Conservation (phyloP, 257 asterid species). For the Ajuga chamaepitys region DNA sequence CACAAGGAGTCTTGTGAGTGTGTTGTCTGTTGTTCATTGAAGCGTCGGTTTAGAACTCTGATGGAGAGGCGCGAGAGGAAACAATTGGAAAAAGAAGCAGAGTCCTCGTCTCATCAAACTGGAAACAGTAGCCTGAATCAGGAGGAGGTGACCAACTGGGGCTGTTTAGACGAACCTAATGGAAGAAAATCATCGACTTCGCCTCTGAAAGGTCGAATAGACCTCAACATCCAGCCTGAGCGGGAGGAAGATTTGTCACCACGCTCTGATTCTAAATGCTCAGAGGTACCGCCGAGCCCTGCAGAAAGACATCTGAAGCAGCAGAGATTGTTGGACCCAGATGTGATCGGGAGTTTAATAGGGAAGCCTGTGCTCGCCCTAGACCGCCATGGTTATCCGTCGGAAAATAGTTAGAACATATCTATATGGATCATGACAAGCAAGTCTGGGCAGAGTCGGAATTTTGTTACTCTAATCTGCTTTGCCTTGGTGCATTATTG, state of each 20-base stretch:
- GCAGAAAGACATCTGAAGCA: slow-evolving; percentile 29
- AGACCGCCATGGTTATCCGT: slow-evolving; percentile 11
- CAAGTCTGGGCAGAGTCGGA: slow-evolving; percentile 15
- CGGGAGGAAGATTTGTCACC: slow-evolving; percentile 65
- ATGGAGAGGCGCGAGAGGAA: slow-evolving; percentile 57
- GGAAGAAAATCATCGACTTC: slow-evolving; percentile 23
- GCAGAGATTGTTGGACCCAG: slow-evolving; percentile 16
- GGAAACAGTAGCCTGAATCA: slow-evolving; percentile 15
- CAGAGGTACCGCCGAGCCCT: slow-evolving; percentile 7
- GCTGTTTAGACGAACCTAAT: slow-evolving; percentile 18
- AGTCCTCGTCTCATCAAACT: slow-evolving; percentile 19
- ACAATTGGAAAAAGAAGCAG: slow-evolving; percentile 44
- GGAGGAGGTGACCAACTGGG: slow-evolving; percentile 26
- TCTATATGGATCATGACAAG: background rate
- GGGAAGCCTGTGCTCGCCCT: slow-evolving; percentile 21
- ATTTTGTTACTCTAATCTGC: slow-evolving; percentile 25
- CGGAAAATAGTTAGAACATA: background rate
- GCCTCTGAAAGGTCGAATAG: slow-evolving; percentile 63
- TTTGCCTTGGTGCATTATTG: slow-evolving; percentile 24
- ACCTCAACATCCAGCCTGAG: slow-evolving; percentile 85
- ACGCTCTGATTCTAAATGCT: slow-evolving; percentile 23
- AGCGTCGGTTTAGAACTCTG: slow-evolving; percentile 51
- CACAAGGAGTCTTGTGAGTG: slow-evolving; percentile 66
- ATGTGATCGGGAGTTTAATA: slow-evolving; percentile 18
- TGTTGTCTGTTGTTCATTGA: slow-evolving; percentile 49